phyloP scores from a whole-genome alignment of 2,329 filamentous ascomycete genomes.

The Pestalotiopsis fici region DNA sequence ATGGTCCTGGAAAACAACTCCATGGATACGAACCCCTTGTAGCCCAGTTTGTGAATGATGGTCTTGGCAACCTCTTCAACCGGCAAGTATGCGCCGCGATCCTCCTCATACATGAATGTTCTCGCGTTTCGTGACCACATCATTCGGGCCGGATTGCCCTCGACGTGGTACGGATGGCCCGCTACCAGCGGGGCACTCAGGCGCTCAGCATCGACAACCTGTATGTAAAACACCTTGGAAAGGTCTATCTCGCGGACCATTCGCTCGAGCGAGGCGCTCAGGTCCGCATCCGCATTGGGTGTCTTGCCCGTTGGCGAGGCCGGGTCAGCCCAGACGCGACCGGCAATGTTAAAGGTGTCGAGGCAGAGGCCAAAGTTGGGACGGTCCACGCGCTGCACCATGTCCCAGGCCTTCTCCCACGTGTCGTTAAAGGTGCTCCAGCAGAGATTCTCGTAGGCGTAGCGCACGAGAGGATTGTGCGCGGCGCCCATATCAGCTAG shows the following conservation, averaged over 20 bases:
- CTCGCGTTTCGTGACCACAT: slow-evolving; percentile 78
- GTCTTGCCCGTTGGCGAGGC: slow-evolving; percentile 50
- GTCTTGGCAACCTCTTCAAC: slow-evolving; percentile 60
- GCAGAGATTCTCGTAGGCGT: slow-evolving; percentile 73
- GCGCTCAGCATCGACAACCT: slow-evolving; percentile 73
- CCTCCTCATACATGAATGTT: slow-evolving; percentile 68
- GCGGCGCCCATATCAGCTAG: slow-evolving; percentile 67
- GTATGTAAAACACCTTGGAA: slow-evolving; percentile 72
- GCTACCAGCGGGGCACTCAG: slow-evolving; percentile 56
- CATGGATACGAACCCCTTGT: slow-evolving; percentile 69
- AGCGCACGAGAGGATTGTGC: slow-evolving; percentile 59
- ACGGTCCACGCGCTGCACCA: slow-evolving; percentile 65
- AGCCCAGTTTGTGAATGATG: slow-evolving; percentile 65
- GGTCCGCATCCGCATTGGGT: slow-evolving; percentile 53
- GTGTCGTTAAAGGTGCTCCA: slow-evolving; percentile 71
- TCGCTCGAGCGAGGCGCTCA: slow-evolving; percentile 53
- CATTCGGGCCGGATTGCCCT: slow-evolving; percentile 65
- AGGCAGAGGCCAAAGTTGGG: slow-evolving; percentile 76
- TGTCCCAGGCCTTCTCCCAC: slow-evolving; percentile 73
- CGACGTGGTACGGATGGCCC: slow-evolving; percentile 59
- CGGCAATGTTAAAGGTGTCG: slow-evolving; percentile 79
- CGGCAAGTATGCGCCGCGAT: slow-evolving; percentile 68
- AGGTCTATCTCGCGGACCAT: slow-evolving; percentile 59
- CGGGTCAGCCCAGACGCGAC: slow-evolving; percentile 71
- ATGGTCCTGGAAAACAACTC: slow-evolving; percentile 59